These are phyloP conservation scores for Sarocladiaceae sp. DNA, from an alignment of 2,329 filamentous ascomycete genomes.

Conservation along the genomic window DNA sequence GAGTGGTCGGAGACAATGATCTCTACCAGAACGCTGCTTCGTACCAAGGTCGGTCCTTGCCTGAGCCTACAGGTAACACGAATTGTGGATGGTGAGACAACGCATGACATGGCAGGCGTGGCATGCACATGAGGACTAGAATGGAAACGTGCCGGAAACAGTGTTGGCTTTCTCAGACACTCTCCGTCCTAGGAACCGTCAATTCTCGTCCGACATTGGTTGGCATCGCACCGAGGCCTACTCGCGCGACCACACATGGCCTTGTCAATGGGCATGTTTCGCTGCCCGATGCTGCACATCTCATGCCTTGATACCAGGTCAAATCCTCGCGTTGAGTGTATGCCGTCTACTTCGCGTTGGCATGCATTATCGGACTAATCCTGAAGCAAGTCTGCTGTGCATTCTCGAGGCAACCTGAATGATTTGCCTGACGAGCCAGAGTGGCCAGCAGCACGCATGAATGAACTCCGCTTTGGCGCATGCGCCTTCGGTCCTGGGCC, in stretches of 20 bases:
- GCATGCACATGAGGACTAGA: background rate
- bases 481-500: background rate
- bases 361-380: too few species aligned
- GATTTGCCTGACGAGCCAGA: background rate
- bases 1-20: background rate
- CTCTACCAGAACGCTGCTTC: background rate
- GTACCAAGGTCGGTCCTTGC: background rate
- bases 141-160: background rate
- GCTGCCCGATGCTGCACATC: conserved; percentile 5
- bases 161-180: background rate
- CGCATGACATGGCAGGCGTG: conserved; percentile 3
- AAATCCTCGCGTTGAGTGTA: background rate
- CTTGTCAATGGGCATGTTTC: background rate
- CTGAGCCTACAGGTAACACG: conserved; percentile 4
- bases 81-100: conserved; percentile 1
- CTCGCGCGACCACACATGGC: background rate
- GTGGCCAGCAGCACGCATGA: conserved; percentile 3
- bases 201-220: background rate
- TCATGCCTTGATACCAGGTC: background rate
- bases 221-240: background rate
- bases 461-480: conserved; percentile 1
- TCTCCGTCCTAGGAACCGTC: background rate
- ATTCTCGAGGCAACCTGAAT: too few species aligned
- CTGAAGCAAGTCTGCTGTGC: too few species aligned
- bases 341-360: background rate